phyloP scores from a whole-genome alignment of 441 rosid species.

The Jatropha multifida region DNA sequence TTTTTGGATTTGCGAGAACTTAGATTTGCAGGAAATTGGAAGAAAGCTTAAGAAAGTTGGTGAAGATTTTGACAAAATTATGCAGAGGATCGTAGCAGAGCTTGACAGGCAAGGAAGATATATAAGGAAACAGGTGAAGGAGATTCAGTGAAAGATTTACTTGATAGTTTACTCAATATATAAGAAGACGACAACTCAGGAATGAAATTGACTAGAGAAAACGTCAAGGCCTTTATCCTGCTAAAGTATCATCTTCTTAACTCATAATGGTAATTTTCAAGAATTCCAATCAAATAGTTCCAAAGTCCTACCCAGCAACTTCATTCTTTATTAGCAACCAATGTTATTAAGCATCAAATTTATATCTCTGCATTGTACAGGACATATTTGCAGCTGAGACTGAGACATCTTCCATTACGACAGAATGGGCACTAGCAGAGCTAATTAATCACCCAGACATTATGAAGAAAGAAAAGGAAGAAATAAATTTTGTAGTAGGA shows the following conservation, averaged over 20 bases:
- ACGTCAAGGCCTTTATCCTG: conserved; percentile 52
- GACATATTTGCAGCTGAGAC: conserved; percentile 44
- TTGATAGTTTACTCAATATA: conserved; percentile 40
- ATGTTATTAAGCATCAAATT: background rate
- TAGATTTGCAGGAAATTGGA: conserved; percentile 49
- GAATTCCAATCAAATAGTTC: no score
- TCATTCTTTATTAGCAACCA: no score
- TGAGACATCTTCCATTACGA: conserved; percentile 38
- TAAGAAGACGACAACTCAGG: conserved; percentile 45
- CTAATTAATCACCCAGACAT: conserved; percentile 39
- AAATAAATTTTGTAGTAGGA: conserved; percentile 31
- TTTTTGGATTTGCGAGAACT: conserved; percentile 45
- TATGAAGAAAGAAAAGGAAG: conserved; percentile 36
- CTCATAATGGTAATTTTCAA: background rate
- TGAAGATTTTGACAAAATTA: conserved; percentile 33
- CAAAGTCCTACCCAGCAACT: no score
- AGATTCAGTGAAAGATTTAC: conserved; percentile 36
- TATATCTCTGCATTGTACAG: conserved; percentile 17
- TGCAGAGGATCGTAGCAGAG: conserved; percentile 43
- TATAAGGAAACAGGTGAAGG: conserved; percentile 19
- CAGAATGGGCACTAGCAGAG: conserved; percentile 46
- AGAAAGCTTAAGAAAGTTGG: conserved; percentile 36
- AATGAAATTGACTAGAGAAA: conserved; percentile 43
- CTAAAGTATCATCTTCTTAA: conserved; percentile 21
- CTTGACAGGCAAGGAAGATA: conserved; percentile 33